Evolutionary conservation across 192 early-diverging fungal genomes (phyloP).

Genomic region (Pilobolus umbonatus): DNA sequence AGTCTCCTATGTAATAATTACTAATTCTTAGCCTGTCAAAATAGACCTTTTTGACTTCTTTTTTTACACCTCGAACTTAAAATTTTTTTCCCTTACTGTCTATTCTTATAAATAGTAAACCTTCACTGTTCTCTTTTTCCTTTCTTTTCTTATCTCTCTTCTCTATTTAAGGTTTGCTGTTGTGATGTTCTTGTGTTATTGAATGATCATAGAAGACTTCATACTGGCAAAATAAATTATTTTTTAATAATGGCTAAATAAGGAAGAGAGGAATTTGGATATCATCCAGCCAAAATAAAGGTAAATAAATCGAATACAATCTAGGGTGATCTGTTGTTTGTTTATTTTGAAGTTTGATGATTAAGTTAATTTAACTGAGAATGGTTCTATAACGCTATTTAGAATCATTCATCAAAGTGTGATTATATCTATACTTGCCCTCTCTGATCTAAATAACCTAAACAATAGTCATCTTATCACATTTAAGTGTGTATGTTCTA

Average conservation of each 20-base stretch:
- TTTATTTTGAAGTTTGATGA: constrained; percentile 11
- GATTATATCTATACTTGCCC: constrained; percentile 18
- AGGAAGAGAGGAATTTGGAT: background rate
- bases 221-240: background rate
- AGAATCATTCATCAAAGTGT: background rate
- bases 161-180: background rate
- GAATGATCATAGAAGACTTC: background rate
- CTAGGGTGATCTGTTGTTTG: background rate
- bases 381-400: constrained; percentile 13
- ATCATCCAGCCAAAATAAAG: background rate
- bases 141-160: background rate
- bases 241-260: background rate
- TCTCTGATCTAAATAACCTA: constrained; percentile 14
- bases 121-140: constrained; percentile 10
- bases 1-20: too few species aligned
- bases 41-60: too few species aligned
- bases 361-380: constrained; percentile 15
- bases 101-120: background rate
- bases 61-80: too few species aligned
- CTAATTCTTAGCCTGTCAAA: too few species aligned
- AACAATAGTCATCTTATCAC: too few species aligned
- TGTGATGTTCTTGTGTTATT: background rate
- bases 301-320: constrained; percentile 1
- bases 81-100: background rate
- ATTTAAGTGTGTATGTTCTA: too few species aligned